These are phyloP conservation scores for Coffea canephora DNA, from an alignment of 257 asterid genomes.

Conservation along the genomic window DNA sequence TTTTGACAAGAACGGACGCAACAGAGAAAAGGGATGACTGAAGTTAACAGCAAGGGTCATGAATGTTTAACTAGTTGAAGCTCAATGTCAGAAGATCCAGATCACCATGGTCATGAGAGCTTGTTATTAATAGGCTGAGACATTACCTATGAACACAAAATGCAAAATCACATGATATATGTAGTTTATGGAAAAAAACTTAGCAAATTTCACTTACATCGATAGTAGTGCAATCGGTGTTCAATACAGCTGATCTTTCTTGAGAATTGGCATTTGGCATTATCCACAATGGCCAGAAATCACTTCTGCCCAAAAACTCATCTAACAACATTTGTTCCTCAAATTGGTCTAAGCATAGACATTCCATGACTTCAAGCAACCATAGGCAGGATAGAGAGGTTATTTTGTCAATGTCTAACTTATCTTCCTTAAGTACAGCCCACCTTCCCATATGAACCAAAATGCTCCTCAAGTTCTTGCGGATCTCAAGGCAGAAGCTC, in stretches of 20 bases:
- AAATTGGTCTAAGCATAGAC: conserved; percentile 57
- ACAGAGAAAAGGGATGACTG: not conserved
- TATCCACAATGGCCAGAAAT: conserved; percentile 70
- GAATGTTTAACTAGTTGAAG: not conserved
- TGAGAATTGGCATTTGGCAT: conserved; percentile 45
- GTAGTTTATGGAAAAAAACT: not conserved
- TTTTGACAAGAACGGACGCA: not conserved
- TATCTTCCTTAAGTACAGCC: conserved; percentile 45
- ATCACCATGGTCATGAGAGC: not conserved
- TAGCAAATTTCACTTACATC: conserved; percentile 52
- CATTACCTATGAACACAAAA: not conserved
- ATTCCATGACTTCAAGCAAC: conserved; percentile 58
- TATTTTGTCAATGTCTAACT: conserved; percentile 45
- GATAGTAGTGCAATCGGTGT: conserved; percentile 37
- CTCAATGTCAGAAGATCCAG: not conserved
- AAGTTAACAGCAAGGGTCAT: too few relatives aligned
- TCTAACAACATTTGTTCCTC: conserved; percentile 84
- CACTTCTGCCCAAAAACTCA: conserved; percentile 54
- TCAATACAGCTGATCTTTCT: conserved; percentile 36
- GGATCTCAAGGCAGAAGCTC: conserved; percentile 36
- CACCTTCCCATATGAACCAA: conserved; percentile 55
- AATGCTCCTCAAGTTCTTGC: conserved; percentile 45
- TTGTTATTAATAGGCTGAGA: not conserved
- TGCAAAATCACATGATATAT: not conserved
- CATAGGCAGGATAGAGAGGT: conserved; percentile 70